Percentiles rank a stretch among this genome's conserved stretches.
Evolutionary conservation across 768 basidiomycete genomes (phyloP).

Genomic region (Trametopsis cervina): DNA sequence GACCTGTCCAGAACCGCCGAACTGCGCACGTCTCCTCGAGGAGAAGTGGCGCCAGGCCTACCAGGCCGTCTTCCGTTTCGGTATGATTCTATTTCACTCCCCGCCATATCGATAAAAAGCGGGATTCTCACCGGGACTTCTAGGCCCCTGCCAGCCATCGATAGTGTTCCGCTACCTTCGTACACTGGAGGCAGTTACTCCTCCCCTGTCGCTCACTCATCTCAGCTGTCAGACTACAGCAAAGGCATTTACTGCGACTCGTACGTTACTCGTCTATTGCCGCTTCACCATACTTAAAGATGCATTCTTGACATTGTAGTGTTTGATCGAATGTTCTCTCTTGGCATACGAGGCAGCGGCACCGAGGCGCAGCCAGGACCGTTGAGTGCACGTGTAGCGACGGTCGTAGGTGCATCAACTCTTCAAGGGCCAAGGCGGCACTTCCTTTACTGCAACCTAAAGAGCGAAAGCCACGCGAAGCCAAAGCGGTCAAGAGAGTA

Average conservation of each 20-base stretch:
- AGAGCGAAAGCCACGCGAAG: constrained; percentile 47
- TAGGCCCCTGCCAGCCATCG: constrained; percentile 81
- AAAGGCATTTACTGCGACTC: constrained; percentile 80
- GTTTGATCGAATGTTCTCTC: constrained; percentile 85
- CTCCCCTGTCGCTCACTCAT: constrained; percentile 79
- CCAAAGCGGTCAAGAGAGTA: constrained; percentile 37
- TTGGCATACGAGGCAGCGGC: constrained; percentile 74
- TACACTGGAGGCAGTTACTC: constrained; percentile 85
- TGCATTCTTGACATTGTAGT: no score
- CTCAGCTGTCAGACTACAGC: constrained; percentile 86
- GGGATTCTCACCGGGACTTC: no score
- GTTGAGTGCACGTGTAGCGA: constrained; percentile 52
- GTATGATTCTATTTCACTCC: constrained; percentile 28
- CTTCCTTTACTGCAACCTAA: constrained; percentile 77
- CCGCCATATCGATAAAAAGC: not conserved
- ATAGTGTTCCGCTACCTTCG: constrained; percentile 92
- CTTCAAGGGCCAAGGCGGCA: constrained; percentile 63
- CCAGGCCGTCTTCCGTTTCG: constrained; percentile 80
- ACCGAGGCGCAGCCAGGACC: constrained; percentile 51
- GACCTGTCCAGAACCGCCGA: constrained; percentile 74
- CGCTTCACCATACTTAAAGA: no score
- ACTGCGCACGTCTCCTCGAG: constrained; percentile 79
- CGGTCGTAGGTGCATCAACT: constrained; percentile 53
- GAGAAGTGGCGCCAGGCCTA: constrained; percentile 94
- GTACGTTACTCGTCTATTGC: constrained; percentile 37